phyloP scores from a whole-genome alignment of 129 eudicot genomes.

The Tagetes patula region DNA sequence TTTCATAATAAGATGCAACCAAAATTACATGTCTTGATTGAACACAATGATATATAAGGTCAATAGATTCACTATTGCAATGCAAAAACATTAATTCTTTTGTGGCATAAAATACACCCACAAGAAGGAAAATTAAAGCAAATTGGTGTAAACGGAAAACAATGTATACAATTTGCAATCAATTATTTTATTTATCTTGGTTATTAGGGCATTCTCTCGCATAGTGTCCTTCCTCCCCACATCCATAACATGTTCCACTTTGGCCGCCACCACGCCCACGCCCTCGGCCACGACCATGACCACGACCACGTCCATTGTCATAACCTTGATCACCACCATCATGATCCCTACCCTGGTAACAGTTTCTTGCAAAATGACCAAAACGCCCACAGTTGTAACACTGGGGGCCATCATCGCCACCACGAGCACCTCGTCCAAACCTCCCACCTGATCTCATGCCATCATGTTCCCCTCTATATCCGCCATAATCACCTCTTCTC shows the following conservation, averaged over 20 bases:
- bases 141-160: not conserved
- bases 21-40: too few relatives aligned
- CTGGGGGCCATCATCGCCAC: conserved; percentile 5
- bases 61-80: too few relatives aligned
- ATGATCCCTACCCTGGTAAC: conserved; percentile 15
- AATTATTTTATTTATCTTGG: conserved; percentile 23
- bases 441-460: conserved; percentile 22
- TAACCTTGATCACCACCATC: conserved; percentile 24
- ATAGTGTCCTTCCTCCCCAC: conserved; percentile 40
- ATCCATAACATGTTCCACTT: conserved; percentile 27
- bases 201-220: conserved; percentile 42
- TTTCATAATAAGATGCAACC: too few relatives aligned
- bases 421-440: conserved; percentile 19
- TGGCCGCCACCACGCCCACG: conserved; percentile 15
- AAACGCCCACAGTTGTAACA: conserved; percentile 38
- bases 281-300: conserved; percentile 1
- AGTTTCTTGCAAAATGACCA: conserved; percentile 41
- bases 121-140: too few relatives aligned
- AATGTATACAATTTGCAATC: not conserved
- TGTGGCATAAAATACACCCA: too few relatives aligned
- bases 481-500: conserved; percentile 32
- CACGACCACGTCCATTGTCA: conserved; percentile 11
- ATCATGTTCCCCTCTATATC: conserved; percentile 23
- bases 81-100: too few relatives aligned
- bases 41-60: too few relatives aligned